These are phyloP conservation scores for Cryptococcus sp. DNA, from an alignment of 1,284 basidiomycete species.

Conservation along the genomic window DNA sequence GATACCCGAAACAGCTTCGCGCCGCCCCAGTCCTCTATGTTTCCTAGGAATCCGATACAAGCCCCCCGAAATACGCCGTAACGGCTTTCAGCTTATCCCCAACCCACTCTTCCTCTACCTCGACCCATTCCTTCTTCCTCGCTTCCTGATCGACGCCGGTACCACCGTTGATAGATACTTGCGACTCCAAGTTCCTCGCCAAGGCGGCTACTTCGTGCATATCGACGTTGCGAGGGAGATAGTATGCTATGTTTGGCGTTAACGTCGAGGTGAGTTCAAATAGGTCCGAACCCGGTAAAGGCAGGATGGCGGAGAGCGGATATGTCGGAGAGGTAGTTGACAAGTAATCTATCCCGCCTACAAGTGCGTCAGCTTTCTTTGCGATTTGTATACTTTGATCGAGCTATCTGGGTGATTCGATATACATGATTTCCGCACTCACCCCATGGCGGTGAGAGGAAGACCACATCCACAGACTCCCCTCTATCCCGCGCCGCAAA, in stretches of 20 bases:
- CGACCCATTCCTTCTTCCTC: constrained; percentile 41
- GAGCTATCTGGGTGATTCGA: neutral
- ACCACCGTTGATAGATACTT: neutral
- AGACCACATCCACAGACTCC: constrained; percentile 75
- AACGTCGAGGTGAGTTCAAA: constrained; percentile 68
- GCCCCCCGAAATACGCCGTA: constrained; percentile 57
- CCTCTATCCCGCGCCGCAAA: constrained; percentile 53
- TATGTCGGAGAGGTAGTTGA: constrained; percentile 60
- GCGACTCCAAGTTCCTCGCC: constrained; percentile 24
- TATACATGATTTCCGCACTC: constrained; percentile 54
- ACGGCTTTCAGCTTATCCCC: constrained; percentile 58
- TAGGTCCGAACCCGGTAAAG: constrained; percentile 77
- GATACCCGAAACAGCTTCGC: no score
- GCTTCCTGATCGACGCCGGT: constrained; percentile 4
- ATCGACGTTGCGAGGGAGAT: constrained; percentile 79
- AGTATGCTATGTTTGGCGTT: constrained; percentile 82
- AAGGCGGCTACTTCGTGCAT: constrained; percentile 72
- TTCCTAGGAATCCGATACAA: constrained; percentile 27
- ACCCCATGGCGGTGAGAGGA: constrained; percentile 92
- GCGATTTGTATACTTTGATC: constrained; percentile 17
- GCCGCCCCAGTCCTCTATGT: no score
- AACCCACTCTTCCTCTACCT: constrained; percentile 59
- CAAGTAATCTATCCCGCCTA: constrained; percentile 48
- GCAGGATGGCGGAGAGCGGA: constrained; percentile 69
- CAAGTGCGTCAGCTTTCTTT: neutral